phyloP scores from a whole-genome alignment of 2,329 filamentous ascomycete species.

The Fusarium lateritium region DNA sequence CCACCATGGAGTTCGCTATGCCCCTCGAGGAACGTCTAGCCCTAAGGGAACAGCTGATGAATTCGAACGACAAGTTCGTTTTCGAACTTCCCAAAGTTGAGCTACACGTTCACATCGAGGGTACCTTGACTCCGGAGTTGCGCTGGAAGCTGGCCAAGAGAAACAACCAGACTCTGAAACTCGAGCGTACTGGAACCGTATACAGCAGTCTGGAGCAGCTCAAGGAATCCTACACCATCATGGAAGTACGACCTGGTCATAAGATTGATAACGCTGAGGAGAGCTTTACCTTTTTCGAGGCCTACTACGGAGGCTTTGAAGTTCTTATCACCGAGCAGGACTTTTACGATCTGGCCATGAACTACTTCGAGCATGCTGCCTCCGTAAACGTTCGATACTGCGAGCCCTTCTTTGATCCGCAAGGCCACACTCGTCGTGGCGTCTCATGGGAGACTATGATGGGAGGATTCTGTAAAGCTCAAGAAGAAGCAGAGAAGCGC shows the following conservation, averaged over 20 bases:
- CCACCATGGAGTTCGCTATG: slow-evolving; percentile 26
- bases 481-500: slow-evolving; percentile 64
- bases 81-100: slow-evolving; percentile 31
- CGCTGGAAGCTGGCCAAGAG: slow-evolving; percentile 76
- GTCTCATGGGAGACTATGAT: slow-evolving; percentile 74
- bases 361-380: slow-evolving; percentile 76
- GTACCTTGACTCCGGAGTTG: slow-evolving; percentile 76
- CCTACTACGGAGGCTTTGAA: slow-evolving; percentile 83
- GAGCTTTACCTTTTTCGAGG: slow-evolving; percentile 71
- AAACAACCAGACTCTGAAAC: slow-evolving; percentile 67
- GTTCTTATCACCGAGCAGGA: slow-evolving; percentile 74
- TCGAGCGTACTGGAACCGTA: slow-evolving; percentile 20
- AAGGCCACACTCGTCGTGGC: slow-evolving; percentile 76
- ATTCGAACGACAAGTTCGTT: slow-evolving; percentile 25
- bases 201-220: slow-evolving; percentile 27
- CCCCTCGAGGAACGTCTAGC: slow-evolving; percentile 20
- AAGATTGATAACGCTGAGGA: slow-evolving; percentile 35
- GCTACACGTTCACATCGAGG: slow-evolving; percentile 75
- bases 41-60: slow-evolving; percentile 15
- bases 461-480: slow-evolving; percentile 71
- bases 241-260: slow-evolving; percentile 50
- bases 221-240: slow-evolving; percentile 27
- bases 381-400: slow-evolving; percentile 77
- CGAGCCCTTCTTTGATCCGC: slow-evolving; percentile 85
- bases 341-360: slow-evolving; percentile 79